Evolutionary conservation across 257 asterid species (phyloP).

Genomic region (Nicotiana undulata): DNA sequence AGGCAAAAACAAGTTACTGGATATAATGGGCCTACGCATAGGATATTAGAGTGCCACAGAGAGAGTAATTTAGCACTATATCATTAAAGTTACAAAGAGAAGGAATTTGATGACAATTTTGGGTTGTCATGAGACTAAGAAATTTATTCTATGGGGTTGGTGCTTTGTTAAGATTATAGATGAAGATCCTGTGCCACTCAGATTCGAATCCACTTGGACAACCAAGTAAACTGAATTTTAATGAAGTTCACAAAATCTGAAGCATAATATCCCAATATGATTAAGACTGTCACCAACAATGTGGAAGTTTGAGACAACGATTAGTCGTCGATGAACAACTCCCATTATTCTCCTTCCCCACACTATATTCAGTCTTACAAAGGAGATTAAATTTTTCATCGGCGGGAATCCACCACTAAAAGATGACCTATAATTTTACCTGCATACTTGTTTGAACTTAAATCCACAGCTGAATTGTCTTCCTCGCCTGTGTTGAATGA

Average conservation of each 20-base stretch:
- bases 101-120: no score
- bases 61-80: no score
- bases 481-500: constrained; percentile 79
- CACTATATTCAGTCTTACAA: background rate
- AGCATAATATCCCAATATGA: background rate
- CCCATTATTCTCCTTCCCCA: background rate
- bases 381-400: background rate
- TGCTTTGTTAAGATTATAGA: no score
- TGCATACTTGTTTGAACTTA: constrained; percentile 92
- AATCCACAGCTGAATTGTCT: constrained; percentile 74
- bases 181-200: no score
- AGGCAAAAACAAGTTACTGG: no score
- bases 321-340: background rate
- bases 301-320: background rate
- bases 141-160: no score
- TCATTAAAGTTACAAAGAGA: no score
- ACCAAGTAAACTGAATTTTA: no score
- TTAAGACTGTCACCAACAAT: background rate
- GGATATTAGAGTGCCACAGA: no score
- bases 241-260: background rate
- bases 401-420: background rate
- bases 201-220: no score
- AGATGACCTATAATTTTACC: constrained; percentile 23
- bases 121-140: no score
- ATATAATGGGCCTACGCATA: no score